phyloP scores from a whole-genome alignment of 306 rosid species.

The Inga laurina region DNA sequence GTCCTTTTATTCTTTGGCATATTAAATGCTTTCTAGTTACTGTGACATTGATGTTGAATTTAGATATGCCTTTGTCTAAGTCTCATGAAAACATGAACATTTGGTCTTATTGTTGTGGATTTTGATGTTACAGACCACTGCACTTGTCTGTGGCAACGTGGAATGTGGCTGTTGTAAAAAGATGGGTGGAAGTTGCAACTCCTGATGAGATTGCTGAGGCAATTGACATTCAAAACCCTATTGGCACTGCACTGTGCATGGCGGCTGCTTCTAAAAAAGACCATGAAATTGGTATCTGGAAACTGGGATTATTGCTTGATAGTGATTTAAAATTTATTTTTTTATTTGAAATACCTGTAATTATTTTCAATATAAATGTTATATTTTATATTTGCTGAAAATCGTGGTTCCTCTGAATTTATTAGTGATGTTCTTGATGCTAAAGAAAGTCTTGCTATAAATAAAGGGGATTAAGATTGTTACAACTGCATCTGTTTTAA shows the following conservation, averaged over 20 bases:
- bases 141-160: slow-evolving; percentile 94
- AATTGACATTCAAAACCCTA: slow-evolving; percentile 75
- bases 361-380: background rate
- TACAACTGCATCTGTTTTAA: background rate
- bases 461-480: background rate
- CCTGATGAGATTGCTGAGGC: slow-evolving; percentile 81
- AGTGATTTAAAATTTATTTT: slow-evolving; percentile 21
- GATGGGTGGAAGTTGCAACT: slow-evolving; percentile 92
- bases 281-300: slow-evolving; percentile 79
- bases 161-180: slow-evolving; percentile 92
- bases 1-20: background rate
- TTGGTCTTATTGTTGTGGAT: slow-evolving; percentile 24
- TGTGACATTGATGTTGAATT: background rate
- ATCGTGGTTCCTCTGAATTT: slow-evolving; percentile 12
- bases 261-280: slow-evolving; percentile 96
- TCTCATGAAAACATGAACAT: slow-evolving; percentile 25
- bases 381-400: background rate
- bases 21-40: background rate
- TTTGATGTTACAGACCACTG: slow-evolving; percentile 70
- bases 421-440: slow-evolving; percentile 2
- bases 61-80: background rate
- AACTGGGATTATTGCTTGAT: slow-evolving; percentile 27
- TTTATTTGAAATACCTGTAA: slow-evolving; percentile 19
- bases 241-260: slow-evolving; percentile 96
- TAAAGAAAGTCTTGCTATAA: background rate